A percentile compares a stretch with the other conserved stretches of the same genome.
phyloP scores from a whole-genome alignment of 805 yeast species.

The Wickerhamiella spandovensis region DNA sequence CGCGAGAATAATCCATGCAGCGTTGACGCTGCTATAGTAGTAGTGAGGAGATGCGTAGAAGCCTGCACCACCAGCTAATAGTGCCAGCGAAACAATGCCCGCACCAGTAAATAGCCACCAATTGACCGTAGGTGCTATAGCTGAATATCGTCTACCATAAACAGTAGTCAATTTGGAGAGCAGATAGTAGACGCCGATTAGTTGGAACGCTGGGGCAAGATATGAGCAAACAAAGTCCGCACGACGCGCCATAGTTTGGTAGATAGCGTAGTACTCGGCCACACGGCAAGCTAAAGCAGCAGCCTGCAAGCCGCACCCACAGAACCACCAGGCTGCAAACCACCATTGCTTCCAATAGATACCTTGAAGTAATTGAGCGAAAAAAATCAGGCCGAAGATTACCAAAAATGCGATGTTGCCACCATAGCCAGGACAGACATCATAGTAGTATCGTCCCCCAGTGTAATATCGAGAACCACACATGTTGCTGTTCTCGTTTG shows the following conservation, averaged over 20 bases:
- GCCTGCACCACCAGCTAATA: too few relatives aligned
- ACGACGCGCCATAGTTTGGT: conserved; percentile 31
- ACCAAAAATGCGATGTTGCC: neutral
- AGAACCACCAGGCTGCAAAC: conserved; percentile 14
- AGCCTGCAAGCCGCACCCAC: conserved; percentile 44
- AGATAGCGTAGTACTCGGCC: conserved; percentile 28
- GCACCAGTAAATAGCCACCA: conserved; percentile 41
- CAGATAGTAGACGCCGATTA: conserved; percentile 65
- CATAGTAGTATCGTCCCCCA: too few relatives aligned
- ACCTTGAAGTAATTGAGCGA: conserved; percentile 30
- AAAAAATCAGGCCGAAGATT: conserved; percentile 12
- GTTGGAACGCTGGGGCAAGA: conserved; percentile 38
- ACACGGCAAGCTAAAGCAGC: conserved; percentile 53
- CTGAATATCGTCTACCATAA: conserved; percentile 40
- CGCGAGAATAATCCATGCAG: conserved; percentile 53
- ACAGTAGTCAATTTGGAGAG: conserved; percentile 51
- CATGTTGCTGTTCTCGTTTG: too few relatives aligned
- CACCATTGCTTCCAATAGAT: conserved; percentile 41
- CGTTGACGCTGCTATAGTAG: too few relatives aligned
- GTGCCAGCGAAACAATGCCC: conserved; percentile 40
- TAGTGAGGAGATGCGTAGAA: too few relatives aligned
- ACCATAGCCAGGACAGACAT: too few relatives aligned
- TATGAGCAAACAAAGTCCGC: conserved; percentile 55
- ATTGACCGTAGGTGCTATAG: too few relatives aligned
- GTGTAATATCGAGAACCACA: too few relatives aligned